Percentiles rank a stretch among this genome's conserved stretches.
Evolutionary conservation across 176 grass and related monocot species (phyloP).

Genomic region (Rhynchospora pubera): DNA sequence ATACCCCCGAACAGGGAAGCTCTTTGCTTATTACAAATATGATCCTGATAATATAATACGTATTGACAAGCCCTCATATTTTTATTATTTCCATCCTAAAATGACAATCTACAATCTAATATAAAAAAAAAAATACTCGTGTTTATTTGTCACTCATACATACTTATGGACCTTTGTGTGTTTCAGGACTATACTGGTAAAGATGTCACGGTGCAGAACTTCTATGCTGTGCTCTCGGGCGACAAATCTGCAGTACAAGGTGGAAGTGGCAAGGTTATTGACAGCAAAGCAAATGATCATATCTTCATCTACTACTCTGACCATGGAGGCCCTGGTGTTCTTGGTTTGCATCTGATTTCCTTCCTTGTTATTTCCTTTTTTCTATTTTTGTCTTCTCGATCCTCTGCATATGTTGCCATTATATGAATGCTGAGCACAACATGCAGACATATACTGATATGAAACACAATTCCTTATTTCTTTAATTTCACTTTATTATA

Average conservation of each 20-base stretch:
- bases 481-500: slow-evolving; percentile 12
- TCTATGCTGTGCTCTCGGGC: slow-evolving; percentile 77
- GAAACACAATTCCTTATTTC: background rate
- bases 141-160: background rate
- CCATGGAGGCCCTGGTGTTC: slow-evolving; percentile 91
- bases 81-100: background rate
- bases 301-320: slow-evolving; percentile 98
- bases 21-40: background rate
- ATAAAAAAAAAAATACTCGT: background rate
- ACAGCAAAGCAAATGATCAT: slow-evolving; percentile 73
- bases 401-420: background rate
- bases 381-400: background rate
- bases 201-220: slow-evolving; percentile 62
- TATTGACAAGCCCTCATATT: background rate
- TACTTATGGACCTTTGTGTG: slow-evolving; percentile 20
- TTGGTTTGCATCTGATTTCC: slow-evolving; percentile 39
- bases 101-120: background rate
- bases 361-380: background rate
- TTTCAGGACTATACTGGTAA: slow-evolving; percentile 66
- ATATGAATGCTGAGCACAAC: background rate
- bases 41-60: slow-evolving; percentile 5
- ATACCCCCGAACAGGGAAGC: background rate
- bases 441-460: background rate
- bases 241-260: slow-evolving; percentile 66
- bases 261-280: slow-evolving; percentile 85